Evolutionary conservation across 805 yeast genomes (phyloP).

Genomic region (Metschnikowia santaceciliae): DNA sequence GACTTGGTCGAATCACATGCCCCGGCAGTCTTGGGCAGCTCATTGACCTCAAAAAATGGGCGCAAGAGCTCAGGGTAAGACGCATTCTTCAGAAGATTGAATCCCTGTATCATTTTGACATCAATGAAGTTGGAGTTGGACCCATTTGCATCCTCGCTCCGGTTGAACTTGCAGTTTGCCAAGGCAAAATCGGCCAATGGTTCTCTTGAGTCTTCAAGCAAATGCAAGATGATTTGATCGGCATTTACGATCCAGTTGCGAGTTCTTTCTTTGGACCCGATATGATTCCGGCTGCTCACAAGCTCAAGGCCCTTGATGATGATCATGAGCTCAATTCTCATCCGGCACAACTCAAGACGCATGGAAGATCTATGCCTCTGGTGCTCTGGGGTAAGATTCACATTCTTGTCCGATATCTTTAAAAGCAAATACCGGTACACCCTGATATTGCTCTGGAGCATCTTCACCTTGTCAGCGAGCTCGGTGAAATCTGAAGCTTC

Average conservation of each 20-base stretch:
- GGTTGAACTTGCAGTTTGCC: constrained; percentile 54
- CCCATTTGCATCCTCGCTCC: constrained; percentile 63
- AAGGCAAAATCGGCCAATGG: constrained; percentile 72
- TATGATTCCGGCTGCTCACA: constrained; percentile 9
- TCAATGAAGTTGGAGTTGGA: constrained; percentile 59
- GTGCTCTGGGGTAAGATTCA: constrained; percentile 19
- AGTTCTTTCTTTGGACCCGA: constrained; percentile 8
- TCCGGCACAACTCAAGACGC: constrained; percentile 32
- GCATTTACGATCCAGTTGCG: constrained; percentile 29
- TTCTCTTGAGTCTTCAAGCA: constrained; percentile 53
- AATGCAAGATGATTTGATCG: constrained; percentile 67
- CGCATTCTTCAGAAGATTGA: constrained; percentile 55
- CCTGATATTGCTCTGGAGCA: constrained; percentile 30
- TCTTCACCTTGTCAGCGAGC: constrained; percentile 25
- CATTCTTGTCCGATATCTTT: constrained; percentile 35
- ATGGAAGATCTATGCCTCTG: constrained; percentile 19
- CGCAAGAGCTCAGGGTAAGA: constrained; percentile 69
- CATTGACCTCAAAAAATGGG: constrained; percentile 34
- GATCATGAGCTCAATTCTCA: constrained; percentile 31
- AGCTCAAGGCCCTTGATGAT: constrained; percentile 23
- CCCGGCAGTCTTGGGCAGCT: constrained; percentile 11
- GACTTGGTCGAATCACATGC: constrained; percentile 16
- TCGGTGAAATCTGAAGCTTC: constrained; percentile 36
- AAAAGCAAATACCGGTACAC: constrained; percentile 33
- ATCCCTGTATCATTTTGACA: constrained; percentile 62